Evolutionary conservation across 805 yeast species (phyloP), one percentile per base, ranked within the genome.

Genomic region (Metschnikowia peoriensis): DNA sequence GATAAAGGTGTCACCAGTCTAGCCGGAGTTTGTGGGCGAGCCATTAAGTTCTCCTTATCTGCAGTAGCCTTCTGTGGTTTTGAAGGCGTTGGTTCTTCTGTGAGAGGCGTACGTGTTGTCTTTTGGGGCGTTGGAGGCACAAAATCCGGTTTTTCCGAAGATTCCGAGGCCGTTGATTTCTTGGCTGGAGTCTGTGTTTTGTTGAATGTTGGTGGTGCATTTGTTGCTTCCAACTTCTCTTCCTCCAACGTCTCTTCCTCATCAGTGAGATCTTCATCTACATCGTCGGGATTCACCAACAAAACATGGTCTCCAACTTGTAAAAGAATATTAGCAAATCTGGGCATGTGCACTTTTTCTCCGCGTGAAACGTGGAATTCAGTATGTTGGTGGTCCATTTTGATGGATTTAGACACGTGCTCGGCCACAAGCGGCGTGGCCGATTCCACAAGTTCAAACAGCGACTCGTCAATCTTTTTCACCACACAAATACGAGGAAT

Each of bases 271-370:
- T 71, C 76, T 50, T 75, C 81, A 27, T 77, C 78, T 16, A 67
- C 70, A 39, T 72, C 75, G 16, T 63, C 67, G 6, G 81, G 77
- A 56, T 83, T 83, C 29, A 85, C 67, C 45, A 83, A 62, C 1
- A 81, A 69, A n/a, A 72, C 59, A 50, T 84, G 82, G n/a, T 88
- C 87, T 58, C 89, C 83, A 49, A 93, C 78, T 62, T 89, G 93
- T 48, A 92, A 61, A 17, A 83, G 69, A 7, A 88, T 74, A 41
- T 86, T 86, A 44, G 79, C 74, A 40, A 82, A 76, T 50, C 79
- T 77, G 7, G 94, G 94, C 63, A 91, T 71, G 2, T 76, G 70
- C 17, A 89, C 76, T 2, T 81, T 72, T 68, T 92, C 96, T 50
- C 78, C 81, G 53, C 81, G 78, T 52, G 79, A 70, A 45, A 92